Evolutionary conservation across 129 eudicot species (phyloP).

Genomic region (Pulicaria dysenterica): DNA sequence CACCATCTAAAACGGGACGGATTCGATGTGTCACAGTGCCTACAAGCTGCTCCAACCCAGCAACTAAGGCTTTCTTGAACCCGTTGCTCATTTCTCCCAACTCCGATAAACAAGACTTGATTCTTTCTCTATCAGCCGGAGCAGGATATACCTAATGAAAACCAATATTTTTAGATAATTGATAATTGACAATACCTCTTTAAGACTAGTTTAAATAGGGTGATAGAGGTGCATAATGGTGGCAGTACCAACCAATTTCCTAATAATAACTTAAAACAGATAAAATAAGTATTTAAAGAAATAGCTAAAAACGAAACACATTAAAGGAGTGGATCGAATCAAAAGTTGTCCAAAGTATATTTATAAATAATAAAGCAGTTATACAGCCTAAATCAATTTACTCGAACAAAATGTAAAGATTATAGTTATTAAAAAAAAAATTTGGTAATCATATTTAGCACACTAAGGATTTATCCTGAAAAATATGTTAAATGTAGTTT

Average conservation of each 20-base stretch:
- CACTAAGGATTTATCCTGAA: too few species aligned
- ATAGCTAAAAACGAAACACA: neutral
- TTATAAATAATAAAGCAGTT: too few species aligned
- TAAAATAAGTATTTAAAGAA: neutral
- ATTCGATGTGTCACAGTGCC: slow-evolving; percentile 80
- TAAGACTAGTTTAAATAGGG: slow-evolving; percentile 4
- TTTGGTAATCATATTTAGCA: too few species aligned
- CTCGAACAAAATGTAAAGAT: too few species aligned
- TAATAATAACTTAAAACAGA: neutral
- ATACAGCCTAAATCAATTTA: too few species aligned
- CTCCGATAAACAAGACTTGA: slow-evolving; percentile 81
- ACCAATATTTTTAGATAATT: neutral
- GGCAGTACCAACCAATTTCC: neutral
- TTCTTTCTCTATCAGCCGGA: slow-evolving; percentile 79
- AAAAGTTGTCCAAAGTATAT: too few species aligned
- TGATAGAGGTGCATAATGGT: neutral
- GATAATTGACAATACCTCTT: neutral
- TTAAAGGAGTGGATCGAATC: too few species aligned
- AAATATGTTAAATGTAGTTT: too few species aligned
- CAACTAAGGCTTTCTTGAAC: slow-evolving; percentile 72
- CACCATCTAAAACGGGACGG: slow-evolving; percentile 73
- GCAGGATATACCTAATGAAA: slow-evolving; percentile 68
- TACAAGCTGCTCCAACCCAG: slow-evolving; percentile 77
- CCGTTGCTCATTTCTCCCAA: slow-evolving; percentile 76
- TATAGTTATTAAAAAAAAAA: too few species aligned